These are phyloP conservation scores for Colletotrichum cordylinicola DNA, from an alignment of 2,329 filamentous ascomycete species.

Conservation along the genomic window DNA sequence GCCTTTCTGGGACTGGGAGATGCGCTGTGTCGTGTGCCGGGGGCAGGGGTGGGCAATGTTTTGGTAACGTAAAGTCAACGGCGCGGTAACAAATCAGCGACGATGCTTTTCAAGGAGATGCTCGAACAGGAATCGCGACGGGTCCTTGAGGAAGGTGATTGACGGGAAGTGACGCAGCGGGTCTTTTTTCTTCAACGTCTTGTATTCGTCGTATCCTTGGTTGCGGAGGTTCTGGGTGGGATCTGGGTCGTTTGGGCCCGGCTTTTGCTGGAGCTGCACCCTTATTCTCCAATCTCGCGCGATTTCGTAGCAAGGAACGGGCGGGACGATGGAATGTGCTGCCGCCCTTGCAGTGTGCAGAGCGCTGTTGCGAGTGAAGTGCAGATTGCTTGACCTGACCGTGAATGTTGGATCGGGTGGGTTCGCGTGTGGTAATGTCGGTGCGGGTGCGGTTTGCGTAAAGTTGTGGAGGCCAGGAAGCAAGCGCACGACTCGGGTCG, in stretches of 20 bases:
- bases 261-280: neutral
- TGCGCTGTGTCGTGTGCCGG: constrained; percentile 15
- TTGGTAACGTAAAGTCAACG: constrained; percentile 21
- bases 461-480: constrained; percentile 8
- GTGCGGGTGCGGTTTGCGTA: constrained; percentile 11
- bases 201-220: neutral
- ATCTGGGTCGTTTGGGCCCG: neutral
- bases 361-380: neutral
- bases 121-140: constrained; percentile 4
- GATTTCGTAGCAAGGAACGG: neutral
- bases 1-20: neutral
- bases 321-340: neutral
- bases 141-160: constrained; percentile 2
- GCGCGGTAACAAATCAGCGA: constrained; percentile 15
- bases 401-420: neutral
- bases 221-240: neutral
- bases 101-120: constrained; percentile 1
- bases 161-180: constrained; percentile 12
- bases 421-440: neutral
- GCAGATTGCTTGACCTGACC: neutral
- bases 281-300: neutral
- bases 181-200: neutral
- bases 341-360: neutral
- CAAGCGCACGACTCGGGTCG: constrained; percentile 12
- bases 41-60: constrained; percentile 14